Percentiles rank a stretch among this genome's conserved stretches.
phyloP scores from a whole-genome alignment of 805 yeast genomes.

The Candida stauntonica region DNA sequence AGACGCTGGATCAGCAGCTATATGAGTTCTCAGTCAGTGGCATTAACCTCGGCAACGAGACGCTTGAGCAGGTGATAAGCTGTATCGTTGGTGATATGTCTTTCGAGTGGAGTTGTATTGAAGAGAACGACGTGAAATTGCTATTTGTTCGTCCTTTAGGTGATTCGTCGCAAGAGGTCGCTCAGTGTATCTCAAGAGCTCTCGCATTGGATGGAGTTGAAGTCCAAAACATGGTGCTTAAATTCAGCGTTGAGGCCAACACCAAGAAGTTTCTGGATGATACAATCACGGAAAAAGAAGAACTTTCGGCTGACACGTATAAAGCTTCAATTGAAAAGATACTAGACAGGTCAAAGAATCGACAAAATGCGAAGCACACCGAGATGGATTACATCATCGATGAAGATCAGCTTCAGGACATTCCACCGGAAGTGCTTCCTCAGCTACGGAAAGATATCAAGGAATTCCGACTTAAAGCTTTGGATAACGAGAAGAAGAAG shows the following conservation, averaged over 20 bases:
- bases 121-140: constrained; percentile 31
- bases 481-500: constrained; percentile 47
- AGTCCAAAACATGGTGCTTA: constrained; percentile 2
- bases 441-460: constrained; percentile 49
- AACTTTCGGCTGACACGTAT: background rate
- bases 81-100: constrained; percentile 3
- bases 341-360: constrained; percentile 5
- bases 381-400: constrained; percentile 45
- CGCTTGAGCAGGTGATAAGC: constrained; percentile 33
- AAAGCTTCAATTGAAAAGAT: constrained; percentile 1
- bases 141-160: constrained; percentile 30
- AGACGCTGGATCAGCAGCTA: constrained; percentile 24
- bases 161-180: background rate
- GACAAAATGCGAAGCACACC: constrained; percentile 1
- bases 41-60: constrained; percentile 28
- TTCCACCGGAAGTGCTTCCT: constrained; percentile 50
- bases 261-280: constrained; percentile 13
- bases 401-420: constrained; percentile 50
- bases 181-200: background rate
- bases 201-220: constrained; percentile 2
- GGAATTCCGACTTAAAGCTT: constrained; percentile 51
- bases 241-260: constrained; percentile 9
- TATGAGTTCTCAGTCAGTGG: constrained; percentile 35
- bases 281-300: background rate
- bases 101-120: constrained; percentile 35